Evolutionary conservation across 306 rosid species (phyloP).

Genomic region (Cucumis sativus): DNA sequence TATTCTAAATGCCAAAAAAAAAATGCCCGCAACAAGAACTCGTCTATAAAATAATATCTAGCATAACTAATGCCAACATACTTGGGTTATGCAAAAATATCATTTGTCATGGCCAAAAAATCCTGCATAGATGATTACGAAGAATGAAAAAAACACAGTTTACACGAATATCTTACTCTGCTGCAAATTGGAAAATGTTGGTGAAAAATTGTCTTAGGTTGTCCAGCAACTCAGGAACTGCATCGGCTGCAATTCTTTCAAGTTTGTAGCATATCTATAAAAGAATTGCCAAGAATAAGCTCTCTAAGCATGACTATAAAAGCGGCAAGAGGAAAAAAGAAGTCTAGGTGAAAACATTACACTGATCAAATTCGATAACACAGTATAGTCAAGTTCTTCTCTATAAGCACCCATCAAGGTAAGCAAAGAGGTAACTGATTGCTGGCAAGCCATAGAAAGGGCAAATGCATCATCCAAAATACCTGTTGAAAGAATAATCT

Average conservation of each 20-base stretch:
- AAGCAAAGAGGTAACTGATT: slow-evolving; percentile 55
- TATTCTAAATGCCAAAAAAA: background rate
- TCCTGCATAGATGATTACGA: background rate
- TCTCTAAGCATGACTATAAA: slow-evolving; percentile 8
- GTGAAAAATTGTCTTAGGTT: slow-evolving; percentile 45
- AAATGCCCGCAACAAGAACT: background rate
- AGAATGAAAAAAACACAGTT: background rate
- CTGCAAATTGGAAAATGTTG: slow-evolving; percentile 51
- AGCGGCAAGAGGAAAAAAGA: slow-evolving; percentile 3
- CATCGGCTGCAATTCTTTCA: slow-evolving; percentile 59
- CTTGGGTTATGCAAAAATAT: background rate
- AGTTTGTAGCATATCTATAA: slow-evolving; percentile 50
- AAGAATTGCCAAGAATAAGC: slow-evolving; percentile 19
- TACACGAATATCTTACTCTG: slow-evolving; percentile 47
- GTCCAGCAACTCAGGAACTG: slow-evolving; percentile 48
- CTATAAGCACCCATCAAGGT: slow-evolving; percentile 70
- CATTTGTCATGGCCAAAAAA: background rate
- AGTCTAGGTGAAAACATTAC: slow-evolving; percentile 31
- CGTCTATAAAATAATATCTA: background rate
- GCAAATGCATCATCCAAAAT: slow-evolving; percentile 81
- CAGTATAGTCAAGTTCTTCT: slow-evolving; percentile 74
- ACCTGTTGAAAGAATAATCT: slow-evolving; percentile 39
- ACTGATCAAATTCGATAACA: slow-evolving; percentile 63
- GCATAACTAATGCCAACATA: background rate
- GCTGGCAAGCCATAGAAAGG: slow-evolving; percentile 65